Base-by-base conservation (phyloP, 1,139 yeast species). In the Waltiozyma sp. region DNA sequence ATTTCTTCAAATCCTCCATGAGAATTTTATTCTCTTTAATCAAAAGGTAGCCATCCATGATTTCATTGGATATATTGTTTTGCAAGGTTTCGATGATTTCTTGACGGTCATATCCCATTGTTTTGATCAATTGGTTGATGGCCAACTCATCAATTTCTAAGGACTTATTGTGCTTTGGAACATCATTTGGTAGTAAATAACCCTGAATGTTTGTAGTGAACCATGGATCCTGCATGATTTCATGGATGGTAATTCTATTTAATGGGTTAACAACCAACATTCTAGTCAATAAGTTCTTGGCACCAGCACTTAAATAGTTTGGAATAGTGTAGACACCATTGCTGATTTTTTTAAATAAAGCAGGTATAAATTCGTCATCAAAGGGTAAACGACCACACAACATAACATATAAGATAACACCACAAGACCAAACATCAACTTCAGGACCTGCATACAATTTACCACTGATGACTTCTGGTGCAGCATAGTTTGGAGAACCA, bases 341-440 rank as follows among this genome's bases (percentile, higher is more conserved):
- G 59, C 89, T 80, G 58, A 91, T 93, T 61, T 91, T 89, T 62
- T 89, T 89, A 70, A 93, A 91, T 50, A 91, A 70, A 2, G 94
- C 95, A 5, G 99, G 99, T 46, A 91, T 91, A 59, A 89, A 86
- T 57, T 91, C 98, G 61, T 91, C 98, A 63, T 91, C 98, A 63
- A 93, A 93, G 13, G 99, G 99, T 52, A 93, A 73, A 58, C 97
- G 73, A 35, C 99, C 97, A 65, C 97, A 91, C 44, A 91, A 72
- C 96, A 91, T 88, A 40, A 93, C 98, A 56, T 89, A 91, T 47
- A 91, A 70, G 44, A 93, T 91, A 41, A 93, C 97, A 54, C 99
- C 98, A 55, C 95, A 84, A 0, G 95, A 85, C 99, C 99, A 93
- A 43, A 93, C 97, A 62, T 93, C 98, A 41, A 91, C 98, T 64